Base-by-base conservation (phyloP, 1,284 basidiomycete species). In the Austroboletus niveus region DNA sequence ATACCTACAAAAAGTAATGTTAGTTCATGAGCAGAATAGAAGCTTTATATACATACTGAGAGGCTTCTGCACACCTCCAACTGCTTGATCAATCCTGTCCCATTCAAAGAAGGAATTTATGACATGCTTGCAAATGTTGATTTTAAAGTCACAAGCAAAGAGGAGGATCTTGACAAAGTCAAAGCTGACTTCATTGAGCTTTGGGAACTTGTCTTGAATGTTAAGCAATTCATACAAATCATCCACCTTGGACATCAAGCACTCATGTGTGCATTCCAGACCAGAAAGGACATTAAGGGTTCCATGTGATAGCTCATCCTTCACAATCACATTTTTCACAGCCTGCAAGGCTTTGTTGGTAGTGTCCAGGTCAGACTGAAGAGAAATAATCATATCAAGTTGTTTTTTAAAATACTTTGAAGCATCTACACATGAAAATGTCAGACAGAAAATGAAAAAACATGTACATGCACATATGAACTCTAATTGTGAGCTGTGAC, bases 271-370 rank as follows among this genome's bases (percentile, higher is more conserved):
- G 8, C 38, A 12, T 14, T 22, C 17, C 8, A 39, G 12, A 10
- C 38, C 10, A 1, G 20, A 8, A 3, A 39, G 11, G 2, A 8
- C 38, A 1, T 14, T 35, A 22, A 38, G 6, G 3, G 17, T 59
- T 1, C 48, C 22, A 1, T 17, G 8, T 1, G 60, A 55, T 1
- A 45, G 42, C 17, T 22, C 32, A 0, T 56, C 32, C 7, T 54
- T 41, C 1, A 49, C 41, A 2, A 68, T 51, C 0, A 57, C 20
- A 1, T 24, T 20, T 17, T 54, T 55, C 1, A 51, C 50, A 0
- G 43, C 24, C 4, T 54, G 45, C 11, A 75, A 57, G 0, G 62
- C 53, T 2, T 49, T 48, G n/a, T n/a, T n/a, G n/a, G n/a, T n/a
- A n/a, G n/a, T n/a, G 31, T 32, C 31, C 31, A 32, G 31, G 31